These are phyloP conservation scores for Lojkania enalia DNA, from an alignment of 2,329 filamentous ascomycete species.

Conservation along the genomic window DNA sequence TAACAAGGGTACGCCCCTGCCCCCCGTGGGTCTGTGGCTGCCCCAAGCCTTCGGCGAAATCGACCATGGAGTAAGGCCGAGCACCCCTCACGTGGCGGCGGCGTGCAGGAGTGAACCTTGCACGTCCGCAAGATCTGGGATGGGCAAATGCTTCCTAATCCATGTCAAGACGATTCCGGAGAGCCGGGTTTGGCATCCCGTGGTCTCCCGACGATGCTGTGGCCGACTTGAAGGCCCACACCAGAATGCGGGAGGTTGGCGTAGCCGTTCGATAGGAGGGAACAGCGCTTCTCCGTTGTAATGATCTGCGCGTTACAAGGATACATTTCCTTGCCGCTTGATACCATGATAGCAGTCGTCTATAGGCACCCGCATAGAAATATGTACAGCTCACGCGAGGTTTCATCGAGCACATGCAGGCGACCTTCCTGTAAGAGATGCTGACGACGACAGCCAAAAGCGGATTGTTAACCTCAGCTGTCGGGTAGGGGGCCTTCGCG, in stretches of 20 bases:
- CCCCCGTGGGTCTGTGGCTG: conserved; percentile 31
- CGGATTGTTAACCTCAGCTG: conserved; percentile 10
- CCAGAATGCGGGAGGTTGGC: not conserved
- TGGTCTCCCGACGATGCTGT: not conserved
- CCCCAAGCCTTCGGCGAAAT: conserved; percentile 28
- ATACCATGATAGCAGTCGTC: no score
- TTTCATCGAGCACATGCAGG: conserved; percentile 13
- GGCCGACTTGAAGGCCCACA: conserved; percentile 1
- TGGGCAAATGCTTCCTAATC: conserved; percentile 15
- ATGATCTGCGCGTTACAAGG: not conserved
- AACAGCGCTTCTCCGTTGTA: not conserved
- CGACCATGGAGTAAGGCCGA: conserved; percentile 28
- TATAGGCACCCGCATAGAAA: no score
- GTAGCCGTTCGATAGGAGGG: not conserved
- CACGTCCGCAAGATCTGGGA: conserved; percentile 12
- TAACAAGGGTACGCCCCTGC: conserved; percentile 33
- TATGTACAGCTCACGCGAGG: conserved; percentile 6
- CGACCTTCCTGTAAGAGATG: conserved; percentile 32
- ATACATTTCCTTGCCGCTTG: no score
- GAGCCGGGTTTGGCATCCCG: conserved; percentile 18
- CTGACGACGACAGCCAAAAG: conserved; percentile 22
- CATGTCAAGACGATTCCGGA: conserved; percentile 20
- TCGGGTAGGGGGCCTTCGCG: conserved; percentile 1
- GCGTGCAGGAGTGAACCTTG: conserved; percentile 7
- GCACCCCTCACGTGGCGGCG: conserved; percentile 35